phyloP scores from a whole-genome alignment of 352 stramenopile genomes.

The Globisporangium emineosum region DNA sequence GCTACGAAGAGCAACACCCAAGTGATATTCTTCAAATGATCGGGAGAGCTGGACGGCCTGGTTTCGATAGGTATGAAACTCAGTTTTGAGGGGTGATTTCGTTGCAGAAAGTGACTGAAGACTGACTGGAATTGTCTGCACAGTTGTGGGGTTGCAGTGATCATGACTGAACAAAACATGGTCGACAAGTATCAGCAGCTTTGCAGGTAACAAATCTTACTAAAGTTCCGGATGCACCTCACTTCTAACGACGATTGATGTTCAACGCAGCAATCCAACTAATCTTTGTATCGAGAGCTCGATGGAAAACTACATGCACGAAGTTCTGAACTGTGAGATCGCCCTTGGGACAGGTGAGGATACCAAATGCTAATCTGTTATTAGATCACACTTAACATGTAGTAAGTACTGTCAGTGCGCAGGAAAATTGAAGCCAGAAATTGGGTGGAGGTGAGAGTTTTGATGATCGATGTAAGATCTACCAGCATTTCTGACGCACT shows the following conservation, averaged over 20 bases:
- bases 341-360: constrained; percentile 20
- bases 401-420: constrained; percentile 23
- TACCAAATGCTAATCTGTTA: neutral
- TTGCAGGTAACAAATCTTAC: constrained; percentile 15
- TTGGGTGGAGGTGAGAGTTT: constrained; percentile 15
- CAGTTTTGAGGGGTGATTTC: neutral
- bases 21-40: constrained; percentile 40
- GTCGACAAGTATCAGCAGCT: constrained; percentile 20
- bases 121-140: neutral
- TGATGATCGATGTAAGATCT: neutral
- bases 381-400: neutral
- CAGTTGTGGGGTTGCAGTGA: constrained; percentile 24
- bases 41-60: constrained; percentile 31
- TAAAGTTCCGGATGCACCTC: neutral
- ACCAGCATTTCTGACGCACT: neutral
- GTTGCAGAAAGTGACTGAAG: neutral
- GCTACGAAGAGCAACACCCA: constrained; percentile 26
- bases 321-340: constrained; percentile 19
- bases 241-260: neutral
- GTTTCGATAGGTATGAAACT: constrained; percentile 28
- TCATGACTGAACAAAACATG: constrained; percentile 28
- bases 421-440: constrained; percentile 20
- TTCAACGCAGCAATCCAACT: constrained; percentile 9
- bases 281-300: constrained; percentile 16
- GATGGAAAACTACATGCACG: constrained; percentile 4